These are phyloP conservation scores for Axilococcus clingmanii DNA, from an alignment of 139 green algal species.

Conservation along the genomic window DNA sequence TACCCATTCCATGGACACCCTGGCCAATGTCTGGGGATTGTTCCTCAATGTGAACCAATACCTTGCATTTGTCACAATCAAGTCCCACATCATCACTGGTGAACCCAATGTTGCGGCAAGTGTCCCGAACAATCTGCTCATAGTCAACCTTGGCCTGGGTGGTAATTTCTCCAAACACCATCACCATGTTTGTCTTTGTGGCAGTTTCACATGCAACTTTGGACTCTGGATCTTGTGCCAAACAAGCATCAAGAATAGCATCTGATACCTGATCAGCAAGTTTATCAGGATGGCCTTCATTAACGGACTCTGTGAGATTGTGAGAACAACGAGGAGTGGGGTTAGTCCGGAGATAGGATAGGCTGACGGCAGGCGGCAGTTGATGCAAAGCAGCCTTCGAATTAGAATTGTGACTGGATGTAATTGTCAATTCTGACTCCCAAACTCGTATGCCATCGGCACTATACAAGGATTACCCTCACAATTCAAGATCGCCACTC, in stretches of 20 bases:
- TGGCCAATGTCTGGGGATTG: conserved; percentile 98
- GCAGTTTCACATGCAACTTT: conserved; percentile 97
- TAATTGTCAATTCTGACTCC: too few species aligned
- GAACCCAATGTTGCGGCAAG: conserved; percentile 86
- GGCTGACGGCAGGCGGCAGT: too few species aligned
- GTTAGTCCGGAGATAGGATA: neutral
- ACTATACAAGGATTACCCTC: too few species aligned
- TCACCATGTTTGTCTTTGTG: conserved; percentile 99
- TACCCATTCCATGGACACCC: conserved; percentile 97
- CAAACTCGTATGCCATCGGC: too few species aligned
- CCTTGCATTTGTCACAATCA: conserved; percentile 95
- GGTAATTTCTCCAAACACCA: conserved; percentile 99
- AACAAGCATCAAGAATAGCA: conserved; percentile 94
- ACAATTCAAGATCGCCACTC: too few species aligned
- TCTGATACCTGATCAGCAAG: conserved; percentile 94
- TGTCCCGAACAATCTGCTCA: conserved; percentile 76
- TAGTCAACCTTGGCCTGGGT: conserved; percentile 99
- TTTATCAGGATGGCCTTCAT: conserved; percentile 95
- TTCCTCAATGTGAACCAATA: conserved; percentile 97
- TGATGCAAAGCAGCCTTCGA: too few species aligned
- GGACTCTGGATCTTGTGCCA: conserved; percentile 89
- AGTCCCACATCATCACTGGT: conserved; percentile 88
- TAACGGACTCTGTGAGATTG: conserved; percentile 53
- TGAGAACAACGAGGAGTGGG: neutral
- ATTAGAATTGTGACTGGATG: too few species aligned